Percentiles rank a stretch among this genome's conserved stretches.
Conservation (phyloP, 139 green algal species). For the Helicosporidium sp. region DNA sequence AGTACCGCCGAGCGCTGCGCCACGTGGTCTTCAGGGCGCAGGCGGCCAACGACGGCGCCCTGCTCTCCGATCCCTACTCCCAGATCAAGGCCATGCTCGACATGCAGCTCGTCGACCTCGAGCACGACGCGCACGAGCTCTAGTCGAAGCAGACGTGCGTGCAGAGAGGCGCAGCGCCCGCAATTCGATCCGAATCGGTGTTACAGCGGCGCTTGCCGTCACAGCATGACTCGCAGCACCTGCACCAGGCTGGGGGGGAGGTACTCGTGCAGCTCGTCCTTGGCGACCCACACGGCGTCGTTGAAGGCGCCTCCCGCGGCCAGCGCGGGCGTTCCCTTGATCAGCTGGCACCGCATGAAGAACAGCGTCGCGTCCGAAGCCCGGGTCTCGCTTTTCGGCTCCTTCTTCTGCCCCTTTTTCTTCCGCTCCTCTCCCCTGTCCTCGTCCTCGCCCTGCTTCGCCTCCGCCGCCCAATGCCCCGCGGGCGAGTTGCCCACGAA, state of each 20-base stretch:
- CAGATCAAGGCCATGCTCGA: slow-evolving; percentile 31
- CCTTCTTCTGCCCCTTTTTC: no score
- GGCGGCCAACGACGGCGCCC: slow-evolving; percentile 35
- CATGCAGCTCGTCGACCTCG: not conserved
- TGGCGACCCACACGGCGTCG: slow-evolving; percentile 23
- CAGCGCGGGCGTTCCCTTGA: slow-evolving; percentile 10
- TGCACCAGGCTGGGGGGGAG: no score
- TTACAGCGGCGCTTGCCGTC: no score
- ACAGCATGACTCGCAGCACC: no score
- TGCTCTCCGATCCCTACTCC: slow-evolving; percentile 46
- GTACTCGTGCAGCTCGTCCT: slow-evolving; percentile 26
- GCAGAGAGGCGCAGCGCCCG: no score
- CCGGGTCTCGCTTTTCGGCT: no score
- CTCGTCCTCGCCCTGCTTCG: no score
- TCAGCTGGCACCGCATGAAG: slow-evolving; percentile 21
- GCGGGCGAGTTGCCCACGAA: slow-evolving; percentile 30
- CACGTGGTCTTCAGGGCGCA: slow-evolving; percentile 38
- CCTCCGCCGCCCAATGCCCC: slow-evolving; percentile 10
- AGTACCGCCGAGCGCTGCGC: slow-evolving; percentile 34
- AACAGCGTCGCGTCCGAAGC: slow-evolving; percentile 6
- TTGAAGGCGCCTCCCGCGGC: slow-evolving; percentile 2
- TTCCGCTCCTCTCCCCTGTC: no score
- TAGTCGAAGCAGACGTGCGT: no score
- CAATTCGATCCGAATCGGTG: no score
- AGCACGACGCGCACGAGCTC: no score